A percentile compares a stretch with the other conserved stretches of the same genome.
phyloP scores from a whole-genome alignment of 192 early-diverging fungal species.

The Umbelopsis ramanniana region DNA sequence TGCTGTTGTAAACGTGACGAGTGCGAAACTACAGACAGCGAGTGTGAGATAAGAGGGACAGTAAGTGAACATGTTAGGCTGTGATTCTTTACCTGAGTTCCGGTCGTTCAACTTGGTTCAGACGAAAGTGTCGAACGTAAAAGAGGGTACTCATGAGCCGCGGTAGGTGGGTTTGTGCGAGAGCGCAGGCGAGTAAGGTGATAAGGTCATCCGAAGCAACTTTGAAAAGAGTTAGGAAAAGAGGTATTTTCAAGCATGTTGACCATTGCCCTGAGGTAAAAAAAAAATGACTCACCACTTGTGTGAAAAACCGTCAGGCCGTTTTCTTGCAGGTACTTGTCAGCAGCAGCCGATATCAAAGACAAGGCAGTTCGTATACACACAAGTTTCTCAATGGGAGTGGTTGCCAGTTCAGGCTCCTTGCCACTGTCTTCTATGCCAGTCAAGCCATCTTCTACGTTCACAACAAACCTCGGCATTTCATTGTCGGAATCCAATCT shows the following conservation, averaged over 20 bases:
- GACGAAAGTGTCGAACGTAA: slow-evolving; percentile 54
- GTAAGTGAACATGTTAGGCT: background rate
- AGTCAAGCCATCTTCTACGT: slow-evolving; percentile 11
- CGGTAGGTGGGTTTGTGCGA: slow-evolving; percentile 48
- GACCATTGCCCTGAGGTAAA: no score
- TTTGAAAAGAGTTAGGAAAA: background rate
- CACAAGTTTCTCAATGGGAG: slow-evolving; percentile 53
- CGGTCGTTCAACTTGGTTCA: slow-evolving; percentile 26
- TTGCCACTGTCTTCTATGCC: slow-evolving; percentile 11
- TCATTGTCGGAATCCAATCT: slow-evolving; percentile 28
- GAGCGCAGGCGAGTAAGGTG: slow-evolving; percentile 53
- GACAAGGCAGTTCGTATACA: slow-evolving; percentile 51
- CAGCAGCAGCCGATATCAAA: slow-evolving; percentile 44
- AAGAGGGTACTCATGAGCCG: slow-evolving; percentile 50
- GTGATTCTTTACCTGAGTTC: background rate
- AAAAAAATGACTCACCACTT: background rate
- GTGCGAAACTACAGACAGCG: slow-evolving; percentile 41
- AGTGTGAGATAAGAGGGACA: background rate
- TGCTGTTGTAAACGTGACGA: slow-evolving; percentile 54
- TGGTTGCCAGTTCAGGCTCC: slow-evolving; percentile 32
- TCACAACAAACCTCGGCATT: background rate
- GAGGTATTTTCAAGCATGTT: no score
- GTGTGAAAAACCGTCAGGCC: slow-evolving; percentile 11
- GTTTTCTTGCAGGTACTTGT: slow-evolving; percentile 41
- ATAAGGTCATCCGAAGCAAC: slow-evolving; percentile 56